A percentile compares a stretch with the other conserved stretches of the same genome.
phyloP scores from a whole-genome alignment of 2,329 filamentous ascomycete genomes.

The Xylariales sp. region DNA sequence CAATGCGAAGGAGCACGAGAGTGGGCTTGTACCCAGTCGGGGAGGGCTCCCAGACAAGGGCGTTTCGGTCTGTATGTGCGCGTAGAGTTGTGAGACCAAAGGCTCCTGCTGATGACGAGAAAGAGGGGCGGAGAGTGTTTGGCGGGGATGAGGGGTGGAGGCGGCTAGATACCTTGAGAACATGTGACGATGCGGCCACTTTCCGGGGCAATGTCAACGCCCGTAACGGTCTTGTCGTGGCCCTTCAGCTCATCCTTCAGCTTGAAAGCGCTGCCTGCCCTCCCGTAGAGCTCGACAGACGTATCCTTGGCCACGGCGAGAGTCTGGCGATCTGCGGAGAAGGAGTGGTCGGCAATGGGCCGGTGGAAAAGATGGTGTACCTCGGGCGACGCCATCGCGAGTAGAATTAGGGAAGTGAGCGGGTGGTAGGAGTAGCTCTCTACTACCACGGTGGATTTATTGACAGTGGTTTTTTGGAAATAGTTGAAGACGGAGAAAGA shows the following conservation, averaged over 20 bases:
- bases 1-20: slow-evolving; percentile 95
- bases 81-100: slow-evolving; percentile 13
- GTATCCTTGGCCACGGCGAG: slow-evolving; percentile 93
- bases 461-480: not conserved
- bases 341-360: slow-evolving; percentile 97
- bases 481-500: not conserved
- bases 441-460: slow-evolving; percentile 75
- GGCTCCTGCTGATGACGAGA: not conserved
- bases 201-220: slow-evolving; percentile 92
- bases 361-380: slow-evolving; percentile 97
- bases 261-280: slow-evolving; percentile 78
- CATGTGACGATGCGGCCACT: slow-evolving; percentile 96
- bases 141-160: slow-evolving; percentile 10
- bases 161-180: slow-evolving; percentile 78
- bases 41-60: slow-evolving; percentile 97
- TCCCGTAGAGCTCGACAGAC: slow-evolving; percentile 87
- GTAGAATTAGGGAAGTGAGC: not conserved
- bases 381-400: slow-evolving; percentile 82
- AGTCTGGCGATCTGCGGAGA: slow-evolving; percentile 89
- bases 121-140: not conserved
- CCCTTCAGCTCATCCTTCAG: slow-evolving; percentile 93
- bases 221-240: slow-evolving; percentile 96
- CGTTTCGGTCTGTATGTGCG: slow-evolving; percentile 81
- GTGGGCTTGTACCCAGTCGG: slow-evolving; percentile 94
- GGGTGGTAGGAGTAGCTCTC: slow-evolving; percentile 97